Conservation (phyloP, 2,329 filamentous ascomycete species). For the Talaromyces amestolkiae region DNA sequence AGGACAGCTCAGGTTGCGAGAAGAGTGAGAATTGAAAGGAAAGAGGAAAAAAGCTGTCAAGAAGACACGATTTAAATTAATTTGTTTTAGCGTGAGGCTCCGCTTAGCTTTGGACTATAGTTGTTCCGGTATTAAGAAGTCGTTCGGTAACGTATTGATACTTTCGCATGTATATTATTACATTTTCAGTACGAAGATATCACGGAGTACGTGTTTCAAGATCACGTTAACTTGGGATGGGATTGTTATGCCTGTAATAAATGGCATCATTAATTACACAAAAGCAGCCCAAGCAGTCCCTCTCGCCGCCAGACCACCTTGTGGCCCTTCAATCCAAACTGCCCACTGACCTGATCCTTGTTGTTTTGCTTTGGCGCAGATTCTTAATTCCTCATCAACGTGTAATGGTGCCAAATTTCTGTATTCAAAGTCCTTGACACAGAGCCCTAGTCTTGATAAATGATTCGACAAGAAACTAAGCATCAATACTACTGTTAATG, state of each 20-base stretch:
- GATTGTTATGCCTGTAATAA: background rate
- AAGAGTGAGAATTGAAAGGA: background rate
- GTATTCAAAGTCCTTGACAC: conserved; percentile 65
- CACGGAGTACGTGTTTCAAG: too few relatives aligned
- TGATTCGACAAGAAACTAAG: conserved; percentile 64
- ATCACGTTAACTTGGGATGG: too few relatives aligned
- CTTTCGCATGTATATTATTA: background rate
- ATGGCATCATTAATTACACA: background rate
- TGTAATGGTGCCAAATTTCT: conserved; percentile 80
- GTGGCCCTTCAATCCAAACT: conserved; percentile 63
- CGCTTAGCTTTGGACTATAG: conserved; percentile 10
- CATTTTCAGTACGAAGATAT: background rate
- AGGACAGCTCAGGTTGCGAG: background rate
- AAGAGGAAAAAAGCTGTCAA: background rate
- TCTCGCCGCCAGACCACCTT: conserved; percentile 64
- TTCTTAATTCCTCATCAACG: conserved; percentile 64
- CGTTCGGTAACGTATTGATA: background rate
- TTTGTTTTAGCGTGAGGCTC: conserved; percentile 10
- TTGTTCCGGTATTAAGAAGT: conserved; percentile 10
- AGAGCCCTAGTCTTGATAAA: conserved; percentile 35
- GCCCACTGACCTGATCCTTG: conserved; percentile 45
- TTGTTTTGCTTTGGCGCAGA: conserved; percentile 62
- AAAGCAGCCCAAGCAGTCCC: conserved; percentile 45
- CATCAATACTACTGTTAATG: conserved; percentile 74
- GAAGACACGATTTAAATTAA: conserved; percentile 12